Evolutionary conservation across 768 basidiomycete species (phyloP).

Genomic region (Hemileccinum rubropunctum): DNA sequence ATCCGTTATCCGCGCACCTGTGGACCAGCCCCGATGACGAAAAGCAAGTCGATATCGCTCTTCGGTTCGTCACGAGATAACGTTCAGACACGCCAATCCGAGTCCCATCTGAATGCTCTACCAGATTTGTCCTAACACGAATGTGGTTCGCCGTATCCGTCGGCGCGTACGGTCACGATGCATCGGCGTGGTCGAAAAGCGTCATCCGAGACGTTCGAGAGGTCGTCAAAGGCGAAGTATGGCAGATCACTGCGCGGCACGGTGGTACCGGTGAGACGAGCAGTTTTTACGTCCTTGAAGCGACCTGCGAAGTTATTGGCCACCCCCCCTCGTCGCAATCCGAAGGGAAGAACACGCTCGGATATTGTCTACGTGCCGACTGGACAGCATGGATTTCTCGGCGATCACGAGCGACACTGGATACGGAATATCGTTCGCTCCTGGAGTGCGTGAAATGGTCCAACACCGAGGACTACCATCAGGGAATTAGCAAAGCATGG

Average conservation of each 20-base stretch:
- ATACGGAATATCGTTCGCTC: conserved; percentile 4
- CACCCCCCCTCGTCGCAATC: conserved; percentile 17
- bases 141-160: conserved; percentile 64
- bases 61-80: conserved; percentile 43
- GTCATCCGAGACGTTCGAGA: conserved; percentile 49
- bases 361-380: conserved; percentile 47
- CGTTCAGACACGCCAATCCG: neutral
- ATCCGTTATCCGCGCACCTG: conserved; percentile 41
- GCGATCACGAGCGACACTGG: conserved; percentile 7
- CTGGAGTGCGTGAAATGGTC: conserved; percentile 54
- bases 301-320: conserved; percentile 74
- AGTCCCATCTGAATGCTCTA: conserved; percentile 1
- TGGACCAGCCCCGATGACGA: conserved; percentile 62
- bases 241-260: conserved; percentile 45
- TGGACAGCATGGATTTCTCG: conserved; percentile 60
- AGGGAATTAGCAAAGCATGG: conserved; percentile 70
- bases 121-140: conserved; percentile 61
- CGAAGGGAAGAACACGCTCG: neutral
- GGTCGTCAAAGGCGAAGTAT: conserved; percentile 55
- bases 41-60: conserved; percentile 52
- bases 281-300: conserved; percentile 56
- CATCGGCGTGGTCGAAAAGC: conserved; percentile 33
- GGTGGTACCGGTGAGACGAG: conserved; percentile 23
- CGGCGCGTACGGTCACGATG: conserved; percentile 35
- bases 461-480: conserved; percentile 67